Evolutionary conservation across 2,329 filamentous ascomycete genomes (phyloP).

Genomic region (Exophiala xenobiotica): DNA sequence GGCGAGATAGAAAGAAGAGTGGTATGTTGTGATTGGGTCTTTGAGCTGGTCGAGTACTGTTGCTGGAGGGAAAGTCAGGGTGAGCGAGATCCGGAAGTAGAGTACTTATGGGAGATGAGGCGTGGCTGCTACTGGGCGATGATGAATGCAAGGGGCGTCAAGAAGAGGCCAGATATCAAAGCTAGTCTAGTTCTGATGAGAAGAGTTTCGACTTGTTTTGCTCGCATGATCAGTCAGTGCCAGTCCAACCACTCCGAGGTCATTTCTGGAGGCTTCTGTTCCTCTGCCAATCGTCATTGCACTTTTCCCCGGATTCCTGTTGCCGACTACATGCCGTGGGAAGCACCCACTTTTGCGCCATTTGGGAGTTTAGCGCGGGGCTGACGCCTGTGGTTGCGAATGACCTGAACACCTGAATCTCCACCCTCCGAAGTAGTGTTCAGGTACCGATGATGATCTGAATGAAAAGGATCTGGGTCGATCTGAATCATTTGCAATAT

Average conservation of each 20-base stretch:
- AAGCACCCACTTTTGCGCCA: slow-evolving; percentile 9
- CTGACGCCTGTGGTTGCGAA: no score
- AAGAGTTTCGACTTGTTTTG: slow-evolving; percentile 4
- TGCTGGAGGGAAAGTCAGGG: slow-evolving; percentile 2
- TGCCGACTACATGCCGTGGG: not conserved
- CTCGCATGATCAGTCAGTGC: slow-evolving; percentile 23
- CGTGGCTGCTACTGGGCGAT: not conserved
- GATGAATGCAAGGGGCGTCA: not conserved
- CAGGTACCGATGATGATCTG: not conserved
- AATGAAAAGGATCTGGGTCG: not conserved
- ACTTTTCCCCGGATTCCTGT: slow-evolving; percentile 26
- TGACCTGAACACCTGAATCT: no score
- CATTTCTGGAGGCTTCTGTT: slow-evolving; percentile 20
- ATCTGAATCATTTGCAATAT: no score
- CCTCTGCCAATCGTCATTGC: slow-evolving; percentile 13
- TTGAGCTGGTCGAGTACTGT: no score
- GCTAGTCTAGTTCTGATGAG: not conserved
- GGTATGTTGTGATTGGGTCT: slow-evolving; percentile 15
- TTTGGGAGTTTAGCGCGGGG: slow-evolving; percentile 19
- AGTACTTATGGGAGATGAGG: not conserved
- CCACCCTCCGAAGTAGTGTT: no score
- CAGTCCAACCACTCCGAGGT: no score
- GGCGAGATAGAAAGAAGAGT: not conserved
- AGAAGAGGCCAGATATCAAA: not conserved
- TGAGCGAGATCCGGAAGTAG: no score